Percentiles rank a stretch among this genome's conserved stretches.
Evolutionary conservation across 1,139 yeast genomes (phyloP).

Genomic region (Pichia sp.): DNA sequence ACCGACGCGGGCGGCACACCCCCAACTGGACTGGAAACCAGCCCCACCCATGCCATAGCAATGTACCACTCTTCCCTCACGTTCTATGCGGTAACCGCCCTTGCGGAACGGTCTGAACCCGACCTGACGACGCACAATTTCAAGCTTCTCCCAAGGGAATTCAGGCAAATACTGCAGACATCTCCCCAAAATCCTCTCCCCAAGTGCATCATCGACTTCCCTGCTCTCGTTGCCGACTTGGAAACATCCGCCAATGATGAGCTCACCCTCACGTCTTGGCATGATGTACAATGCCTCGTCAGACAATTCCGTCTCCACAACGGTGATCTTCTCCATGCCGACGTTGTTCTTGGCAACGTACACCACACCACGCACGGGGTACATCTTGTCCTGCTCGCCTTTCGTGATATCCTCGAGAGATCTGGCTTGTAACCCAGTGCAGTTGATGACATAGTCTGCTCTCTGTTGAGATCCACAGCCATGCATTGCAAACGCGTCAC

Average conservation of each 20-base stretch:
- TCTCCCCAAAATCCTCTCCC: constrained; percentile 33
- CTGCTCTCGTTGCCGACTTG: constrained; percentile 24
- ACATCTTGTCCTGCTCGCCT: constrained; percentile 20
- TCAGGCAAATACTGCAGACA: constrained; percentile 41
- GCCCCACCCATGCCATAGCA: constrained; percentile 50
- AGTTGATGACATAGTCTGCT: constrained; percentile 38
- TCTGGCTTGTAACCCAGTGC: constrained; percentile 40
- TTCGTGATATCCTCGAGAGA: constrained; percentile 30
- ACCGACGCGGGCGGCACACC: constrained; percentile 15
- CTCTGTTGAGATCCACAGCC: constrained; percentile 3
- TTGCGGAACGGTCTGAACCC: constrained; percentile 44
- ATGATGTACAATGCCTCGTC: constrained; percentile 40
- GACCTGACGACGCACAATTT: constrained; percentile 38
- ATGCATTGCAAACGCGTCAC: constrained; percentile 18
- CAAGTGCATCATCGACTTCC: constrained; percentile 32
- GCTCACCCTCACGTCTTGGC: constrained; percentile 51
- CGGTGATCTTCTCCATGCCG: constrained; percentile 15
- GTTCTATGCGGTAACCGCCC: constrained; percentile 35
- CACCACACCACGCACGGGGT: constrained; percentile 41
- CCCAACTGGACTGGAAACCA: constrained; percentile 37
- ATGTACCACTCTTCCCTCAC: constrained; percentile 29
- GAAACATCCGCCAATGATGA: constrained; percentile 46
- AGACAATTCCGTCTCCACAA: constrained; percentile 26
- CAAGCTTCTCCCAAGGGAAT: constrained; percentile 31
- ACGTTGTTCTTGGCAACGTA: constrained; percentile 34